These are phyloP conservation scores for Staphylotrichum tortipilum DNA, from an alignment of 495 filamentous ascomycete species.

Conservation along the genomic window DNA sequence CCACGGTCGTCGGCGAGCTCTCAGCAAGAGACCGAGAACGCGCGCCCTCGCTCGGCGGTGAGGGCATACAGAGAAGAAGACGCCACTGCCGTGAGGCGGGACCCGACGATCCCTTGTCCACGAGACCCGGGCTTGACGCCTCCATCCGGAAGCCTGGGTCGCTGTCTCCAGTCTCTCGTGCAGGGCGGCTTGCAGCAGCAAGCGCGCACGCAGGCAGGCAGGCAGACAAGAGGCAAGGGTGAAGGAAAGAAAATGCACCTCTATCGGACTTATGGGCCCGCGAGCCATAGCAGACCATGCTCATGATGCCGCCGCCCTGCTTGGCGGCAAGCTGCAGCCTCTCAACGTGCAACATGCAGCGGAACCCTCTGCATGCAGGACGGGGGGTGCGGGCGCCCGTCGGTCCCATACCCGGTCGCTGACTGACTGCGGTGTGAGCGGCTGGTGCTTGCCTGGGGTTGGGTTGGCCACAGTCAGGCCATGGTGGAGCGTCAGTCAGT, in stretches of 20 bases:
- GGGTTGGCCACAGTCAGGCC: not conserved
- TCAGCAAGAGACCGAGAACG: not conserved
- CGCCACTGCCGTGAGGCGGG: no score
- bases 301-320: not conserved
- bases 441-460: slow-evolving; percentile 4
- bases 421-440: slow-evolving; percentile 1
- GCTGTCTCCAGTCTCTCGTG: slow-evolving; percentile 1
- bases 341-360: slow-evolving; percentile 6
- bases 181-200: not conserved
- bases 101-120: not conserved
- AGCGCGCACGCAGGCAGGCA: not conserved
- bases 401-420: not conserved
- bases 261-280: not conserved
- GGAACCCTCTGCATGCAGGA: not conserved
- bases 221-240: not conserved
- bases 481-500: not conserved
- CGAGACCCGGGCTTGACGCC: not conserved
- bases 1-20: not conserved
- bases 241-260: not conserved
- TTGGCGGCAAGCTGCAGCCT: slow-evolving; percentile 3
- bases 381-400: no score
- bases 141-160: slow-evolving; percentile 13
- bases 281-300: no score
- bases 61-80: no score
- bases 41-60: no score